These are phyloP conservation scores for Staphylotrichum tortipilum DNA, from an alignment of 495 filamentous ascomycete genomes.

Conservation along the genomic window DNA sequence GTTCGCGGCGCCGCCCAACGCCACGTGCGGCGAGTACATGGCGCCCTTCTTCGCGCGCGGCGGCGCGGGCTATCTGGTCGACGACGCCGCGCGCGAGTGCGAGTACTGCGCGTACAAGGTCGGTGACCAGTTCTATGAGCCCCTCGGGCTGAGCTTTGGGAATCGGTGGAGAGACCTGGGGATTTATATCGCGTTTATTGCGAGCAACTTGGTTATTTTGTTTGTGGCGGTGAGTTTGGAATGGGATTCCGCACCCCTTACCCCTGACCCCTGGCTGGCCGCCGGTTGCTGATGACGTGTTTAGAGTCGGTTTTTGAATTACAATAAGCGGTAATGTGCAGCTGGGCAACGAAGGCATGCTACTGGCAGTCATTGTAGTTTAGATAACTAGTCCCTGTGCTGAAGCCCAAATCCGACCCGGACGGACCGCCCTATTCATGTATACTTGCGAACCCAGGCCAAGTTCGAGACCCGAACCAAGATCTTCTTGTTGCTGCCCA, in stretches of 20 bases:
- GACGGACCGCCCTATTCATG: too few species aligned
- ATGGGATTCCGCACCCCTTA: slow-evolving; percentile 9
- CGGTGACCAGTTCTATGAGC: slow-evolving; percentile 68
- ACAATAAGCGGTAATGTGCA: slow-evolving; percentile 48
- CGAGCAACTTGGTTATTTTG: slow-evolving; percentile 66
- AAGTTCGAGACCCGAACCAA: too few species aligned
- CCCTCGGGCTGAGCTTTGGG: slow-evolving; percentile 53
- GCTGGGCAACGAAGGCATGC: too few species aligned
- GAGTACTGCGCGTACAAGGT: slow-evolving; percentile 69
- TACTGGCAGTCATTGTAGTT: too few species aligned
- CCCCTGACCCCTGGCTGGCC: slow-evolving; percentile 11
- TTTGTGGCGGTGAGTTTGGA: slow-evolving; percentile 57
- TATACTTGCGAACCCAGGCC: too few species aligned
- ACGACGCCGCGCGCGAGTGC: slow-evolving; percentile 54
- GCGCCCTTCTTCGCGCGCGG: slow-evolving; percentile 52
- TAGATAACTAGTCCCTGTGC: too few species aligned
- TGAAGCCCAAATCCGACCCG: too few species aligned
- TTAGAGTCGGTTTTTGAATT: slow-evolving; percentile 56
- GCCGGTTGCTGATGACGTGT: neutral
- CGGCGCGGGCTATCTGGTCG: slow-evolving; percentile 62
- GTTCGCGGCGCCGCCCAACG: slow-evolving; percentile 51
- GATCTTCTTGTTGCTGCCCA: too few species aligned
- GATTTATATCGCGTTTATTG: slow-evolving; percentile 64
- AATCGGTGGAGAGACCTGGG: slow-evolving; percentile 73
- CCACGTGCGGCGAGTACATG: slow-evolving; percentile 69